These are phyloP conservation scores for Gentiana dahurica DNA, from an alignment of 257 asterid species.

Conservation along the genomic window DNA sequence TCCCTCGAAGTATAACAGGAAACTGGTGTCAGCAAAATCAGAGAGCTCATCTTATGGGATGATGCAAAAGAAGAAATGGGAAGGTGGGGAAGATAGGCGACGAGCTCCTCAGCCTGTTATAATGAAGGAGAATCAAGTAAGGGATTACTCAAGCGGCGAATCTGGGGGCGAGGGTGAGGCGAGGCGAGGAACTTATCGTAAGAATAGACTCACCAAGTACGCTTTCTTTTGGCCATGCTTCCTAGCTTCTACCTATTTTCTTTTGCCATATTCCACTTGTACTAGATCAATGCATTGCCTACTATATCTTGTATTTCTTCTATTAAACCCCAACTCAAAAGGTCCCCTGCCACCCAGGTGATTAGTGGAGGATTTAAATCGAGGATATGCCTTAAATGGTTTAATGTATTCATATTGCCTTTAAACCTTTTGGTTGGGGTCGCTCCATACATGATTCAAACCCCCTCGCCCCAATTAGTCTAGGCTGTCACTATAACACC, in stretches of 20 bases:
- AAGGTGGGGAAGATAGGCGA: slow-evolving; percentile 16
- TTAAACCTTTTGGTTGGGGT: no score
- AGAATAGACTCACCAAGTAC: slow-evolving; percentile 79
- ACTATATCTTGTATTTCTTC: no score
- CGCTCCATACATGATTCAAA: no score
- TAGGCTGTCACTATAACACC: no score
- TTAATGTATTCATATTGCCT: no score
- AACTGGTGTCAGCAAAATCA: slow-evolving; percentile 48
- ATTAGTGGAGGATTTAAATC: no score
- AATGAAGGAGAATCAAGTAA: slow-evolving; percentile 16
- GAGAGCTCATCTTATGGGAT: slow-evolving; percentile 57
- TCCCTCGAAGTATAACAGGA: slow-evolving; percentile 20
- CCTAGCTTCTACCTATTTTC: slow-evolving; percentile 6
- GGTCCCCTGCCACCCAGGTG: no score
- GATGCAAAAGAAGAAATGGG: slow-evolving; percentile 16
- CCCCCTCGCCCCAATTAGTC: no score
- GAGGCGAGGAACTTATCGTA: slow-evolving; percentile 37
- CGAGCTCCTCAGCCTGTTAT: slow-evolving; percentile 12
- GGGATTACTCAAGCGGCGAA: slow-evolving; percentile 66
- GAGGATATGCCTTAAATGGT: no score
- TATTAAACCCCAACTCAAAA: no score
- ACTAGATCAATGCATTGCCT: no score
- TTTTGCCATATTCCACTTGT: no score
- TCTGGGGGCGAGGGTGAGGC: slow-evolving; percentile 66
- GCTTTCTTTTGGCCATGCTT: slow-evolving; percentile 42